Evolutionary conservation across 2,329 filamentous ascomycete species (phyloP).

Genomic region (Penicillium aurantiogriseum): DNA sequence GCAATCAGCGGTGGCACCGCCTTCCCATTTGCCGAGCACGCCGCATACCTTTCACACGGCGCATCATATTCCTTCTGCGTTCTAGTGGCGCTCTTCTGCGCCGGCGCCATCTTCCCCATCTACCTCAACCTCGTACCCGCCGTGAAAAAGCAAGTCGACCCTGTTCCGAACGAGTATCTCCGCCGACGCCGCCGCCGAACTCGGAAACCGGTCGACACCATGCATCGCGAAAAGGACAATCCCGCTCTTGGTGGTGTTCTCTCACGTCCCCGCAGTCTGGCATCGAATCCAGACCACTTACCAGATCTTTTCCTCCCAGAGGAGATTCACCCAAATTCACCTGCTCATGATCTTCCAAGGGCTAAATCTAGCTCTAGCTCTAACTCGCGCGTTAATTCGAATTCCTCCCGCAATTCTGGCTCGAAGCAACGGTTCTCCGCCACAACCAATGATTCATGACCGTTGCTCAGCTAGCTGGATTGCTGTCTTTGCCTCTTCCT

Average conservation of each 20-base stretch:
- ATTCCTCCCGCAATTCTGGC: not conserved
- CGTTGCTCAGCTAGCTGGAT: not conserved
- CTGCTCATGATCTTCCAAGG: not conserved
- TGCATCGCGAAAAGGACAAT: slow-evolving; percentile 32
- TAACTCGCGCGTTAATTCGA: not conserved
- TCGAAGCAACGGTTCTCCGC: not conserved
- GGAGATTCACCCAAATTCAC: slow-evolving; percentile 12
- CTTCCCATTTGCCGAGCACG: slow-evolving; percentile 56
- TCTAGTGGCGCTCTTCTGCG: slow-evolving; percentile 52
- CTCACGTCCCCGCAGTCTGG: slow-evolving; percentile 31
- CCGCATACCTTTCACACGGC: slow-evolving; percentile 41
- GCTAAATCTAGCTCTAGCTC: slow-evolving; percentile 6
- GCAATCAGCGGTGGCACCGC: slow-evolving; percentile 55
- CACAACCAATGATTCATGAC: not conserved
- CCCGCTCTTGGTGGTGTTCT: slow-evolving; percentile 30
- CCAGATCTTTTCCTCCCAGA: slow-evolving; percentile 19
- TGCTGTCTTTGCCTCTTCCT: not conserved
- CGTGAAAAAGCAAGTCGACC: slow-evolving; percentile 53
- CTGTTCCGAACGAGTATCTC: slow-evolving; percentile 41
- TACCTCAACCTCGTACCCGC: slow-evolving; percentile 52
- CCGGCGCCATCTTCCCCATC: slow-evolving; percentile 53
- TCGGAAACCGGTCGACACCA: slow-evolving; percentile 5
- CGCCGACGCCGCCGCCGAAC: slow-evolving; percentile 29
- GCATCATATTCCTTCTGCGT: slow-evolving; percentile 54
- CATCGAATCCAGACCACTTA: slow-evolving; percentile 23